Evolutionary conservation across 352 stramenopile species (phyloP), one percentile per base, ranked within the genome.

Genomic region (Phytophthora rubi): DNA sequence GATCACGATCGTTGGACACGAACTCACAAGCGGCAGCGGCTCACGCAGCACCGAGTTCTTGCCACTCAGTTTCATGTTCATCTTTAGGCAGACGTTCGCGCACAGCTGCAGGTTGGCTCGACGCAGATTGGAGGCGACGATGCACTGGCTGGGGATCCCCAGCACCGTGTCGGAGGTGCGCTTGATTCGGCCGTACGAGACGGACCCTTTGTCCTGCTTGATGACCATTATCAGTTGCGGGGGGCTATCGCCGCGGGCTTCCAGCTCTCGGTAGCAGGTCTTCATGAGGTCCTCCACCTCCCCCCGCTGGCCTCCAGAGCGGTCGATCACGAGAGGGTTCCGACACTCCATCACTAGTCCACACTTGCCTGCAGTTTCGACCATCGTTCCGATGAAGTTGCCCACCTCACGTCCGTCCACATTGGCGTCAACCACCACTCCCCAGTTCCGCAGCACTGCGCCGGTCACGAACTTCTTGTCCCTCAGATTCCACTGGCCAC

Each of bases 41-140:
- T 83, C 76, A 28, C 64, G 56, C 15, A 92, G 42, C 2, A 85
- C 66, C 9, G 82, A 76, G 69, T 93, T 94, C 59, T 91, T 76
- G 8, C 86, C 85, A 28, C 63, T 78, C 39, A 94, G 55, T 61
- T 94, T 94, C 70, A 86, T 76, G 68, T 94, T 93, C 21, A 94
- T 85, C 71, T 92, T 90, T 6, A 91, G 53, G 0, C 79, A 80
- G 1, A 95, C 59, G 56, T 95, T 95, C 0, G 66, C 76, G 23
- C 81, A 80, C 39, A 90, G 90, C 58, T 87, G 81, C 1, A 56
- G 53, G 18, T 85, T 83, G 9, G 68, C 59, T 39, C 76, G 78
- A 0, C 37, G 15, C 3, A 91, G 44, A 49, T 86, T 81, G 16
- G 72, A 65, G 0, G 71, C 65, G 2, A 90, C 73, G 26, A 93